Evolutionary conservation across 225 moss, liverwort and hornwort species (phyloP), one percentile per base, ranked within the genome.

Genomic region (Pleurozium schreberi): DNA sequence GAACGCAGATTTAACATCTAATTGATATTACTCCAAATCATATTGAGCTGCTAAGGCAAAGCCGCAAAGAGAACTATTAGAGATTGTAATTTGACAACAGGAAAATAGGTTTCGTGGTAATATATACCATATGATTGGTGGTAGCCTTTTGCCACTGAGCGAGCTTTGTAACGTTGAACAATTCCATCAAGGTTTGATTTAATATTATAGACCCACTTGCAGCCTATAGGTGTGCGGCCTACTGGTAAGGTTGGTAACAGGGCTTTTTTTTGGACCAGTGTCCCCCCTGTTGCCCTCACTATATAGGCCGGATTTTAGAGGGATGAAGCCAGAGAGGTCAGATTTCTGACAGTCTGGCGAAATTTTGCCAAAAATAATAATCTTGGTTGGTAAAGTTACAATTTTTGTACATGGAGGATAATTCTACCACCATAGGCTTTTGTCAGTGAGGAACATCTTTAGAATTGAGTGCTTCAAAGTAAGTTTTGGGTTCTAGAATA

Each of bases 121-220:
- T 75, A 7, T 0, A 75, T 75, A 6, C 33, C 19, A 33, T 75
- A 75, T 31, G 11, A 31, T 49, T 49, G 75, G 49, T 31, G 30
- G 11, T 47, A 74, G 30, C 18, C 11, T 74, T 47, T 74, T 0
- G 31, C 19, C 0, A 75, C 31, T 11, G 49, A 49, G 1, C 4
- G 0, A 19, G 33, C 19, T 12, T 75, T 47, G 0, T 75, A 49
- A 0, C 4, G 2, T 75, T 49, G 31, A 6, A 49, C 0, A 4
- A 0, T 75, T 18, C 49, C 49, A 75, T 75, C 7, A 18, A 75
- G 49, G 3, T 49, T 75, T 47, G 12, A 75, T 49, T 33, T 75
- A 3, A 49, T 49, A 31, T 49, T 75, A 19, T 75, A 31, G 11
- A 31, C 1, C 33, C 18, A 49, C 1, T 49, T 31, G 10, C 12